These are phyloP conservation scores for Trichoderma sp. DNA, from an alignment of 2,329 filamentous ascomycete species.

Conservation along the genomic window DNA sequence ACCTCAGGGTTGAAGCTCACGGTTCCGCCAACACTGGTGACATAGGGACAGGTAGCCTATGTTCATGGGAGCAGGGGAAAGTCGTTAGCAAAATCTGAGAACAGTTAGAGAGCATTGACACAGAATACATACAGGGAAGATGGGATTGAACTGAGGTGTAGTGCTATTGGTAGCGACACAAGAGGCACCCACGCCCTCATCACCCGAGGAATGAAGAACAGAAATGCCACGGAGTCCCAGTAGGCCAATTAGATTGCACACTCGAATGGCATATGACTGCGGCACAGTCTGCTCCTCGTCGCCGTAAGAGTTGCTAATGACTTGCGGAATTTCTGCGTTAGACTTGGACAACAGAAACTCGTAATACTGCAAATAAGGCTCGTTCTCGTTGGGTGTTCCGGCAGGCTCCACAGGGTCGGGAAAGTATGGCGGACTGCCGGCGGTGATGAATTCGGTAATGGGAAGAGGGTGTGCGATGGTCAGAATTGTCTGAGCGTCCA, in stretches of 20 bases:
- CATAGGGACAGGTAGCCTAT: slow-evolving; percentile 46
- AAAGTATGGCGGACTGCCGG: slow-evolving; percentile 9
- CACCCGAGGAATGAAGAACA: slow-evolving; percentile 55
- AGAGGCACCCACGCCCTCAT: slow-evolving; percentile 51
- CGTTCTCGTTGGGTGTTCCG: slow-evolving; percentile 44
- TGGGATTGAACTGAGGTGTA: slow-evolving; percentile 51
- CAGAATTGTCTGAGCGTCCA: slow-evolving; percentile 29
- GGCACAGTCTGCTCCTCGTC: slow-evolving; percentile 61
- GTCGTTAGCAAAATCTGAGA: neutral
- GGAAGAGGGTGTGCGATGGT: slow-evolving; percentile 28
- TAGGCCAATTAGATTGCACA: slow-evolving; percentile 57
- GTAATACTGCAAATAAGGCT: slow-evolving; percentile 60
- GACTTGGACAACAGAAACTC: slow-evolving; percentile 51
- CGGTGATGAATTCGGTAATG: slow-evolving; percentile 26
- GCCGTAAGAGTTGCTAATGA: slow-evolving; percentile 60
- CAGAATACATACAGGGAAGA: slow-evolving; percentile 33
- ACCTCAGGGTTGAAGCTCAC: slow-evolving; percentile 42
- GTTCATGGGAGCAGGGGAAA: neutral
- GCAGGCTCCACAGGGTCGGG: slow-evolving; percentile 12
- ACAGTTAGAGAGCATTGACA: neutral
- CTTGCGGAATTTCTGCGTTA: slow-evolving; percentile 53
- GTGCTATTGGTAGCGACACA: slow-evolving; percentile 33
- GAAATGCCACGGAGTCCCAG: slow-evolving; percentile 56
- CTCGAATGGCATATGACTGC: slow-evolving; percentile 51
- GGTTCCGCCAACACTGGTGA: slow-evolving; percentile 57